A percentile compares a stretch with the other conserved stretches of the same genome.
Conservation (phyloP, 768 basidiomycete species). For the Russula sp. region DNA sequence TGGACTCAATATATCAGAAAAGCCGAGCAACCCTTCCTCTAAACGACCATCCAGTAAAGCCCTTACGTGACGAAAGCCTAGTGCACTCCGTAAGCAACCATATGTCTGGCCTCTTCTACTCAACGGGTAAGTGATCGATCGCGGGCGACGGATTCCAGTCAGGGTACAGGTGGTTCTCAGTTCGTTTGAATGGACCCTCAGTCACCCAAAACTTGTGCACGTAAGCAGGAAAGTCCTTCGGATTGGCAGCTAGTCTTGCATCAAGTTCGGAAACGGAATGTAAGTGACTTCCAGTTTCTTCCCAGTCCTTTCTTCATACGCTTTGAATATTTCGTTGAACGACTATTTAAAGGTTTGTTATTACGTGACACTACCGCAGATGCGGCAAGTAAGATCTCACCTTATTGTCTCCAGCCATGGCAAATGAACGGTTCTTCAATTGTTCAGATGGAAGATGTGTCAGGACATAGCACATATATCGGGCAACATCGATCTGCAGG, state of each 20-base stretch:
- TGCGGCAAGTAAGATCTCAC: too few species aligned
- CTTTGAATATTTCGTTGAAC: not conserved
- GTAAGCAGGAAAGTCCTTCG: not conserved
- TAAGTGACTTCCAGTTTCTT: not conserved
- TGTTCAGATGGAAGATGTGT: too few species aligned
- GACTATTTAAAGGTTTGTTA: not conserved
- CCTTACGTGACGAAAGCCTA: not conserved
- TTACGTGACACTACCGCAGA: too few species aligned
- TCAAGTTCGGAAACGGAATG: not conserved
- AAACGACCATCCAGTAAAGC: not conserved
- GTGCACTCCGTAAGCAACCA: not conserved
- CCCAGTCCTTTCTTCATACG: not conserved
- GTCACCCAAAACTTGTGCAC: not conserved
- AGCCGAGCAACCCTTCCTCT: not conserved
- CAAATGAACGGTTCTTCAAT: too few species aligned
- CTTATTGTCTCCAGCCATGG: too few species aligned
- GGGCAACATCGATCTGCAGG: too few species aligned
- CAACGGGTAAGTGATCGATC: conserved; percentile 2
- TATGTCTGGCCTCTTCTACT: not conserved
- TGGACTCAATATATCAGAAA: too few species aligned
- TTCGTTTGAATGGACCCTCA: conserved; percentile 6
- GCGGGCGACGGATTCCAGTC: conserved; percentile 29
- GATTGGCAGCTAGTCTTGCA: not conserved
- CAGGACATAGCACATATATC: too few species aligned
- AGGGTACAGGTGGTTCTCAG: conserved; percentile 28